These are phyloP conservation scores for Piper longum DNA, from an alignment of 164 flowering plant species.

Conservation along the genomic window DNA sequence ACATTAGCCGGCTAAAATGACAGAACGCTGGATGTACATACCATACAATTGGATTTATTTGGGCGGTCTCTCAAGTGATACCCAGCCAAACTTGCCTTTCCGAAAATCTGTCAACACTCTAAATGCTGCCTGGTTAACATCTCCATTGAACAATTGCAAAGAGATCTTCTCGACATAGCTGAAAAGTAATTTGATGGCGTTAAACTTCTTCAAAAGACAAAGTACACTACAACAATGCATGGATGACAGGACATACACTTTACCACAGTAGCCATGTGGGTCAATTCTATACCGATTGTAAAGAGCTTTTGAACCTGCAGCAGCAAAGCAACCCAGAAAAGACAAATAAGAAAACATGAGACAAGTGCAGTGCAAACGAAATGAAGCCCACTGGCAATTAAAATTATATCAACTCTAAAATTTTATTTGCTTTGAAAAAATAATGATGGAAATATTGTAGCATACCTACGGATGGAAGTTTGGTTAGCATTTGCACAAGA, in stretches of 20 bases:
- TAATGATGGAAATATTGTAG: neutral
- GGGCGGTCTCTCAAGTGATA: constrained; percentile 84
- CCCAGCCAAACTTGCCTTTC: constrained; percentile 92
- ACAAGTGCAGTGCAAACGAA: neutral
- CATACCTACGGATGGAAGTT: constrained; percentile 70
- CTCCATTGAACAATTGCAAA: constrained; percentile 63
- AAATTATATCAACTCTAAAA: neutral
- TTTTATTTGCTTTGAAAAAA: neutral
- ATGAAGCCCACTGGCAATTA: neutral
- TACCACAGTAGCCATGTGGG: constrained; percentile 54
- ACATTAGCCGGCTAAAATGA: neutral
- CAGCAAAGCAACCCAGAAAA: neutral
- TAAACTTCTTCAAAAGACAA: too few species aligned
- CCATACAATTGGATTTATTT: constrained; percentile 7
- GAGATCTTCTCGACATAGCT: constrained; percentile 82
- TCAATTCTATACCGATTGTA: constrained; percentile 60
- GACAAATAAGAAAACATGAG: neutral
- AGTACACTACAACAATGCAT: too few species aligned
- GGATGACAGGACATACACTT: constrained; percentile 31
- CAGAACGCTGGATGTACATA: neutral
- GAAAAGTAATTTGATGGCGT: constrained; percentile 9
- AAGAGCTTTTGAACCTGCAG: constrained; percentile 50
- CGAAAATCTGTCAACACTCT: constrained; percentile 78
- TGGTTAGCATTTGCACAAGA: constrained; percentile 71
- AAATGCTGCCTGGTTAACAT: constrained; percentile 74